Evolutionary conservation across 2,329 filamentous ascomycete genomes (phyloP).

Genomic region (Hortaea sp.): DNA sequence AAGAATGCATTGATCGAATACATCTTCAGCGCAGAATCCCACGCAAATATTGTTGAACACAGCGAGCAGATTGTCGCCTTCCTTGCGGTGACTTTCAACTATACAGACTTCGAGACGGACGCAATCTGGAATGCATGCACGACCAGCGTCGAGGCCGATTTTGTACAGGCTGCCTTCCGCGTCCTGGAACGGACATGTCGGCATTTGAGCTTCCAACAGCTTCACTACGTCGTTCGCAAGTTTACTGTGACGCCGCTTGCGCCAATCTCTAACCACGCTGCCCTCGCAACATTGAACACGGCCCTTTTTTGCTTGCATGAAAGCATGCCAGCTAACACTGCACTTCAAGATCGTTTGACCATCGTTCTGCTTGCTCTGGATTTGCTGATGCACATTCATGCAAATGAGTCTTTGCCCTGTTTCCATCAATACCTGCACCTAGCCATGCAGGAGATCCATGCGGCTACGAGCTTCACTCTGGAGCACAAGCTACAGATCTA

Average conservation of each 20-base stretch:
- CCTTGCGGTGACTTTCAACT: slow-evolving; percentile 67
- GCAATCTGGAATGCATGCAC: slow-evolving; percentile 75
- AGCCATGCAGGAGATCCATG: slow-evolving; percentile 12
- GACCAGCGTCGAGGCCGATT: slow-evolving; percentile 70
- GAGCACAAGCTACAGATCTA: slow-evolving; percentile 15
- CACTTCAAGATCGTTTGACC: neutral
- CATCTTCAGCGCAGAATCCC: slow-evolving; percentile 80
- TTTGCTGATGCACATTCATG: slow-evolving; percentile 11
- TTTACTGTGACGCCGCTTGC: slow-evolving; percentile 39
- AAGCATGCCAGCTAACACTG: slow-evolving; percentile 1
- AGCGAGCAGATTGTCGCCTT: slow-evolving; percentile 81
- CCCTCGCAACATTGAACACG: slow-evolving; percentile 12
- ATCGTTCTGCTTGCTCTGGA: slow-evolving; percentile 8
- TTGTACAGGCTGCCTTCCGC: slow-evolving; percentile 67
- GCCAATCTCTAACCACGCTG: slow-evolving; percentile 14
- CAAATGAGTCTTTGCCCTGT: neutral
- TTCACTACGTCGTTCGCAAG: slow-evolving; percentile 63
- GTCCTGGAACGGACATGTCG: slow-evolving; percentile 48
- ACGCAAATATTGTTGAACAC: slow-evolving; percentile 76
- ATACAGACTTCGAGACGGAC: slow-evolving; percentile 62
- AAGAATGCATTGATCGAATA: slow-evolving; percentile 69
- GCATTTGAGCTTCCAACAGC: slow-evolving; percentile 32
- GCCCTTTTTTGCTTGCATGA: slow-evolving; percentile 5
- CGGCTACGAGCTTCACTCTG: slow-evolving; percentile 1
- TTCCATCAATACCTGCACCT: neutral